These are phyloP conservation scores for Candida ortonii DNA, from an alignment of 805 yeast genomes.

Conservation along the genomic window DNA sequence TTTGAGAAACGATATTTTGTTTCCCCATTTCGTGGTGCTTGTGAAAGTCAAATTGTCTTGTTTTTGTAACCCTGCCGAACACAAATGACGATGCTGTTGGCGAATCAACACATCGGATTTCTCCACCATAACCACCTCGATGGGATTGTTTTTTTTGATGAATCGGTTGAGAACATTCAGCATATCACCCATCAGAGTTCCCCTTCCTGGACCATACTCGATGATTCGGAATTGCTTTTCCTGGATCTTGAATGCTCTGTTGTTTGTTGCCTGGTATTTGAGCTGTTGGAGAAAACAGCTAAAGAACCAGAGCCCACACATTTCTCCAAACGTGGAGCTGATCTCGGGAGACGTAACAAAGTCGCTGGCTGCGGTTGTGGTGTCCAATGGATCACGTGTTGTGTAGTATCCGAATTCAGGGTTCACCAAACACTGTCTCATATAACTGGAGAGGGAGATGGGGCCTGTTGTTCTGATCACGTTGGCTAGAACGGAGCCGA, in stretches of 20 bases:
- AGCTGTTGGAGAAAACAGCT: slow-evolving; percentile 57
- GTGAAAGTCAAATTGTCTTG: slow-evolving; percentile 35
- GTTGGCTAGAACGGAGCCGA: slow-evolving; percentile 38
- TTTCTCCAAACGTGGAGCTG: slow-evolving; percentile 83
- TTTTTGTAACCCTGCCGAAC: slow-evolving; percentile 25
- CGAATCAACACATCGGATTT: slow-evolving; percentile 63
- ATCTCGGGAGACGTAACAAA: slow-evolving; percentile 86
- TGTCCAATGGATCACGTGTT: slow-evolving; percentile 62
- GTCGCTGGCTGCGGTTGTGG: slow-evolving; percentile 48
- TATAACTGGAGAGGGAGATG: slow-evolving; percentile 64
- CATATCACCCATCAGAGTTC: slow-evolving; percentile 71
- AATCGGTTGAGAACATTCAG: slow-evolving; percentile 47
- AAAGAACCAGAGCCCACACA: slow-evolving; percentile 72
- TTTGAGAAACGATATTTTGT: slow-evolving; percentile 51
- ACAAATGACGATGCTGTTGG: slow-evolving; percentile 51
- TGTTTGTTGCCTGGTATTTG: slow-evolving; percentile 36
- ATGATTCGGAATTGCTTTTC: slow-evolving; percentile 46
- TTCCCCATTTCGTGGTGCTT: slow-evolving; percentile 50
- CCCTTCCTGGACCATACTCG: slow-evolving; percentile 86
- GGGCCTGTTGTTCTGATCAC: slow-evolving; percentile 73
- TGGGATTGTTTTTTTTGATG: slow-evolving; percentile 30
- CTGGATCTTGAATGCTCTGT: slow-evolving; percentile 22
- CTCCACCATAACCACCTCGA: slow-evolving; percentile 60
- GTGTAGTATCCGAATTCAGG: slow-evolving; percentile 80
- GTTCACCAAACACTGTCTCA: slow-evolving; percentile 78